Base-by-base conservation (phyloP, 148 eudicot species). In the Drosera capensis region DNA sequence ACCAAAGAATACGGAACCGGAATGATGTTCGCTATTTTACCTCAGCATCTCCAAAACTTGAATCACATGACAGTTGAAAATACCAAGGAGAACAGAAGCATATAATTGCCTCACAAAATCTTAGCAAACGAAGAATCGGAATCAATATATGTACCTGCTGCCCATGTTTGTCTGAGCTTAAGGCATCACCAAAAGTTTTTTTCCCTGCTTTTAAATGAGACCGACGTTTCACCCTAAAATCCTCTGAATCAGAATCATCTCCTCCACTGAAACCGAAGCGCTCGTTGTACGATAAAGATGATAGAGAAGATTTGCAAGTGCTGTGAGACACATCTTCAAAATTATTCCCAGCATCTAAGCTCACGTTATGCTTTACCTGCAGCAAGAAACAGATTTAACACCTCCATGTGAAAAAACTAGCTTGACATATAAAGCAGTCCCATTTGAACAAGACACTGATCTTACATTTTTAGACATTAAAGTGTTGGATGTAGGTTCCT, bases 201-300 rank as follows among this genome's bases (percentile, higher is more conserved):
- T 63, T 68, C 50, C 51, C 85, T 36, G 43, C 41, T 60, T 76
- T 80, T 23, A 60, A 23, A 21, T 78, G 58, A 56, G 95, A 81
- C 17, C 95, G 71, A 3, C 99, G 73, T 62, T 81, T 80, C 25
- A 92, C 94, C 58, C 95, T 68, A 58, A 92, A 92, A 50, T 74
- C 74, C 68, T 76, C 88, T 11, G 88, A 73, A 72, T 92, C 95
- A 50, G 94, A 85, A 53, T 81, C 94, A 54, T 85, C 94, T 36
- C 43, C 57, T 25, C 58, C 46, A 34, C 52, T 63, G 43, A 52
- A 58, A 54, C 69, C 45, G 26, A 51, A 41, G 62, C 62, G 58
- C 45, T 45, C 67, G 51, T 59, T 57, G 31, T 18, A 24, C 7
- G 67, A 51, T 19, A 55, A 50, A 39, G 60, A 46, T 2, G 56